Evolutionary conservation across 108 stramenopile species (phyloP), one percentile per base, ranked within the genome.

Genomic region (Mayamaea pseudoterrestris): DNA sequence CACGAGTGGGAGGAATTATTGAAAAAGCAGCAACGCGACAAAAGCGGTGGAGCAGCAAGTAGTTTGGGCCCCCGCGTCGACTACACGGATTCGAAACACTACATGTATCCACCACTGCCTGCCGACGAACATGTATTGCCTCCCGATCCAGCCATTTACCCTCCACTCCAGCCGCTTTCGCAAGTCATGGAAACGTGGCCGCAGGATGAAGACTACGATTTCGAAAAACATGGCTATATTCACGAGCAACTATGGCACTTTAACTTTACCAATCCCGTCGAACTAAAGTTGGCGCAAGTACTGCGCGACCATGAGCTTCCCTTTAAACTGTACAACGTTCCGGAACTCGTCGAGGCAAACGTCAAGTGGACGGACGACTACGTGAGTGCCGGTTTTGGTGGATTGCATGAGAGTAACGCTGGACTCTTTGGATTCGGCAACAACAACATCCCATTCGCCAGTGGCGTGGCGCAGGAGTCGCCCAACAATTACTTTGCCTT

Each of bases 351-450:
- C n/a, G 63, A 49, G 9, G 83, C 80, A 5, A 65, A 64, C 1
- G 22, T 42, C 21, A 84, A 78, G 36, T 90, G 88, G 88, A 85
- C 83, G 0, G 88, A 90, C 51, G 80, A 82, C n/a, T 90, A 90
- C 59, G 47, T 90, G 18, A 28, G 69, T 14, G 36, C 45, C 1
- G 47, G 81, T 28, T 88, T 83, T 44, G 61, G 65, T 55, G 54
- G 50, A 2, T n/a, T 2, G 23, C 18, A 4, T 18, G 29, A 20
- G 20, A 48, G 47, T 31, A 6, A 31, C 7, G 61, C 54, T 50
- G 50, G 45, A 26, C 30, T 35, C 34, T 12, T 11, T 34, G 32
- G 32, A 34, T 12, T 11, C 29, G 13, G 9, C 50, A 37, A 39
- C 25, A 18, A 23, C 32, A 35, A 11, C 8, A 23, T 24, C 70